Base-by-base conservation (phyloP, 2,329 filamentous ascomycete species). In the Rhynchosporium agropyri region DNA sequence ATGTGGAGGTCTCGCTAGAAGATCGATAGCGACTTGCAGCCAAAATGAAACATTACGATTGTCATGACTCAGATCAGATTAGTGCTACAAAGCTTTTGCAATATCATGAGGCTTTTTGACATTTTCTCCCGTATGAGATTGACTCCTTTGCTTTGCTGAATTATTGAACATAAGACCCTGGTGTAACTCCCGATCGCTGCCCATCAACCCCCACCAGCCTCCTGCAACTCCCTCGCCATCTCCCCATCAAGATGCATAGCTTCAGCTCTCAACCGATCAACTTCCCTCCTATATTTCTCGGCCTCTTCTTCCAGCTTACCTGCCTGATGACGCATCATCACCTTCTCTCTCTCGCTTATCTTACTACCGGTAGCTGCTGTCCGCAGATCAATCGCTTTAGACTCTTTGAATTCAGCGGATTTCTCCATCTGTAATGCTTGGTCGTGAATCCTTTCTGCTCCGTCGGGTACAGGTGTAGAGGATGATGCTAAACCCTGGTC, bases 201-300 rank as follows among this genome's bases (percentile, higher is more conserved):
- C 57, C 60, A 29, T 51, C 45, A 29, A 60, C 38, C n/a, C 20
- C 20, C 20, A 20, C 43, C 57, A n/a, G 48, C 62, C 10, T 70
- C 69, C 10, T 70, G 62, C 10, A 71, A 29, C 45, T 65, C 69
- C 38, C 68, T 68, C 2, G 70, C 70, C 56, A 72, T 61, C 49
- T 72, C 71, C n/a, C 26, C 46, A 60, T 73, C 70, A 46, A 71
- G 36, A 58, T 68, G 66, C 46, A 57, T 38, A 36, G 65, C 70
- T 53, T 73, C 70, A 13, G 66, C 69, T 29, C 65, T 63, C 60
- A 74, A 59, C 33, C 66, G 68, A 33, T 68, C 65, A 0, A 65
- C 69, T 29, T 73, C 71, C 20, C 64, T 65, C 31, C 62, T 67
- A 55, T 55, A 70, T 5, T 61, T 66, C 36, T 65, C 68, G 0